Base-by-base conservation (phyloP, 2,329 filamentous ascomycete species). In the Neopestalotiopsis clavispora region DNA sequence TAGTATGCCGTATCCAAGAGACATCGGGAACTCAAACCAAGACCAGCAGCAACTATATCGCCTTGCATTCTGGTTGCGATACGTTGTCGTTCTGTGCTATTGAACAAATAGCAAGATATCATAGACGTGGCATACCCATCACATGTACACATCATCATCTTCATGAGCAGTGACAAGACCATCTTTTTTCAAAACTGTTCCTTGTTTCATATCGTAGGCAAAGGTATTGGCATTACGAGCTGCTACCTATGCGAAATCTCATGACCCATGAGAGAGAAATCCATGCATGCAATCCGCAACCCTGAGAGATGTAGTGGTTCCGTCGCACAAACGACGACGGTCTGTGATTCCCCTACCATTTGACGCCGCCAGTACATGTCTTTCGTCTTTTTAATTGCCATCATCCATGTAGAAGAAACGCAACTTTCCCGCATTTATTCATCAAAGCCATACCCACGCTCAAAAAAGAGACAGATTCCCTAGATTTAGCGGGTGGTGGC, bases 401-500 rank as follows among this genome's bases (percentile, higher is more conserved):
- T 66, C 70, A 66, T 66, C 58, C 72, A 70, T 71, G 73, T 68
- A 68, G 67, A 72, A 71, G 67, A 72, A 71, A 66, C 64, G 40
- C 65, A 59, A 59, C 65, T 69, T 69, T 65, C 69, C 63, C 71
- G 69, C 70, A 67, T 66, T 67, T 69, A 63, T 67, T 60, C 60
- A 62, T 65, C 69, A 62, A 59, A 65, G 64, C 56, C 42, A 65
- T n/a, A n/a, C 45, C 17, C 45, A 38, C 45, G 45, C 45, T 52
- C 13, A 49, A 49, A n/a, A 49, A 49, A n/a, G 17, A n/a, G 45
- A n/a, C 45, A 52, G 3, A 17, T 52, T n/a, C 34, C 45, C 62
- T 45, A 28, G 23, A 28, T 78, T 93, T 94, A 97, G 87, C 94
- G 94, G 87, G 89, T 92, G 81, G 91, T 95, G 82, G 93, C 91